A percentile compares a stretch with the other conserved stretches of the same genome.
phyloP scores from a whole-genome alignment of 2,329 filamentous ascomycete species.

The Paracoccidioides lutzii region DNA sequence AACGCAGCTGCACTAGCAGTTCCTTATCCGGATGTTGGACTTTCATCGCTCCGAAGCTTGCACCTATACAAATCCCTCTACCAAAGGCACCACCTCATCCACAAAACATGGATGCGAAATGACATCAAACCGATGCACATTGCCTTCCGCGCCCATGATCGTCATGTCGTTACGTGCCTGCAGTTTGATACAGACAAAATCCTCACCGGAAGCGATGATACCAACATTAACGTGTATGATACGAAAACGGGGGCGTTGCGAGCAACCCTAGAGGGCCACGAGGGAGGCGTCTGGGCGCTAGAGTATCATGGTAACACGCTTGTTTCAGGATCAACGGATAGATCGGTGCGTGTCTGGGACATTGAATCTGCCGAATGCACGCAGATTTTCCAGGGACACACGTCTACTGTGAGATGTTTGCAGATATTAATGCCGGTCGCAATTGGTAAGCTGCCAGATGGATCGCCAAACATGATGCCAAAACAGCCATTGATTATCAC shows the following conservation, averaged over 20 bases:
- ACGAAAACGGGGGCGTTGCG: conserved; percentile 83
- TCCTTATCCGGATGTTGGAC: conserved; percentile 65
- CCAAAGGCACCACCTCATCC: conserved; percentile 80
- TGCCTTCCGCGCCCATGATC: conserved; percentile 89
- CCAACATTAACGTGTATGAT: conserved; percentile 94
- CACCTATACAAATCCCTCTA: conserved; percentile 96
- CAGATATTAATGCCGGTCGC: conserved; percentile 84
- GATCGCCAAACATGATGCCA: conserved; percentile 73
- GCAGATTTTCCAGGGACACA: conserved; percentile 94
- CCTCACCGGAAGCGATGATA: conserved; percentile 92
- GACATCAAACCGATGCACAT: conserved; percentile 79
- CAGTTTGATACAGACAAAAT: conserved; percentile 99
- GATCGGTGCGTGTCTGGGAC: conserved; percentile 98
- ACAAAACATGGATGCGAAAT: conserved; percentile 76
- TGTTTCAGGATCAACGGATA: conserved; percentile 90
- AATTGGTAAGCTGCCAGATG: conserved; percentile 57
- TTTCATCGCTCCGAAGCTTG: conserved; percentile 65
- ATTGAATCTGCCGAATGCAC: conserved; percentile 86
- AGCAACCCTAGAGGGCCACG: conserved; percentile 77
- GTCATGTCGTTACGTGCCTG: conserved; percentile 92
- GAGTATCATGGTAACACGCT: conserved; percentile 92
- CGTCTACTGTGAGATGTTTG: conserved; percentile 88
- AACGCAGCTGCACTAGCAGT: conserved; percentile 72
- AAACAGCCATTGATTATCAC: conserved; percentile 94
- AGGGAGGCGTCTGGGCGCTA: conserved; percentile 93